Conservation (phyloP, 2,329 filamentous ascomycete genomes). For the Aspergillus sp. region DNA sequence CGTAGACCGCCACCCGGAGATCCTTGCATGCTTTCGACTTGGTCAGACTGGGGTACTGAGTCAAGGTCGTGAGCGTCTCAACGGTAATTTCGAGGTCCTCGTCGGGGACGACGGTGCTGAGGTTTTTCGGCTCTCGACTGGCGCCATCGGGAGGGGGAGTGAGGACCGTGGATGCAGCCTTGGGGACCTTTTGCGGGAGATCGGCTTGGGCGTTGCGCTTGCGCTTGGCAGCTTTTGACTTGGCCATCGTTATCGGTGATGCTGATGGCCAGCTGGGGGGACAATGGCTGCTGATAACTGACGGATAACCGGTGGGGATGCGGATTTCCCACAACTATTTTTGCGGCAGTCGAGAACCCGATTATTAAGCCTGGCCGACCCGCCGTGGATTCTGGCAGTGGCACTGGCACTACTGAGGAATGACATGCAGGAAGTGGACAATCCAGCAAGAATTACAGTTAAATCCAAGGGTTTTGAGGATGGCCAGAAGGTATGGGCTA, state of each 20-base stretch:
- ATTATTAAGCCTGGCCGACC: background rate
- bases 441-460: background rate
- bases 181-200: slow-evolving; percentile 29
- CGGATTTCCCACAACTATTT: background rate
- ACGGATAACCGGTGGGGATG: background rate
- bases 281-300: background rate
- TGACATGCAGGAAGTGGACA: background rate
- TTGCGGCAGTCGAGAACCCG: background rate
- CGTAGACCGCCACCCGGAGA: slow-evolving; percentile 66
- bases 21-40: slow-evolving; percentile 70
- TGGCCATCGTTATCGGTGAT: slow-evolving; percentile 23
- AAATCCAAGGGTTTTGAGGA: no score
- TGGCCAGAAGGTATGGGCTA: no score
- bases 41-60: slow-evolving; percentile 62
- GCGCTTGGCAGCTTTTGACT: slow-evolving; percentile 34
- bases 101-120: slow-evolving; percentile 35
- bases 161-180: slow-evolving; percentile 17
- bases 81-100: slow-evolving; percentile 69
- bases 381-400: background rate
- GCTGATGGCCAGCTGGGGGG: background rate
- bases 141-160: slow-evolving; percentile 31
- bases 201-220: slow-evolving; percentile 33
- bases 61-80: slow-evolving; percentile 63
- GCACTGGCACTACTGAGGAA: background rate
- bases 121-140: slow-evolving; percentile 28